Conservation (phyloP, 768 basidiomycete species). For the Cystobasidium ongulense region DNA sequence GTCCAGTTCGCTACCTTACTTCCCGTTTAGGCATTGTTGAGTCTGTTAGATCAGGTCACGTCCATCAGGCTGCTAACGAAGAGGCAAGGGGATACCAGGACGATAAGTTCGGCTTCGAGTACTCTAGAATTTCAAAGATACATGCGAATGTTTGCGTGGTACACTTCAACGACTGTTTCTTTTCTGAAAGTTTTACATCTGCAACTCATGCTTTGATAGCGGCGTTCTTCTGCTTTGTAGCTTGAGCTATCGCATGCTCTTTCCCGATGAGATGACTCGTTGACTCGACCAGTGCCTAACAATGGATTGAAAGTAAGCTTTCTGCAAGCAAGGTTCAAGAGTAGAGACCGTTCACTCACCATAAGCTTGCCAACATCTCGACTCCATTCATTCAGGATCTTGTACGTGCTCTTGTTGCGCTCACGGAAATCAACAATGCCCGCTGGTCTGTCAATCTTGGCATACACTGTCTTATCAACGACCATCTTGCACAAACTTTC, state of each 20-base stretch:
- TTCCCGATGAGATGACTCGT: constrained; percentile 60
- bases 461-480: constrained; percentile 84
- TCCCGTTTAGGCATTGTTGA: too few relatives aligned
- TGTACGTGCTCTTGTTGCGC: constrained; percentile 66
- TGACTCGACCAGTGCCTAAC: constrained; percentile 73
- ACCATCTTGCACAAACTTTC: constrained; percentile 81
- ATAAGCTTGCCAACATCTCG: constrained; percentile 89
- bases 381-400: constrained; percentile 97
- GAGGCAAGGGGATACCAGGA: too few relatives aligned
- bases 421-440: constrained; percentile 76
- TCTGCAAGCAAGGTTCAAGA: too few relatives aligned
- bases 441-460: constrained; percentile 81
- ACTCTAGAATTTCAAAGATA: background rate
- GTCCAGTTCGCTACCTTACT: too few relatives aligned
- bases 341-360: constrained; percentile 17
- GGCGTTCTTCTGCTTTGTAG: constrained; percentile 20
- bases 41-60: too few relatives aligned
- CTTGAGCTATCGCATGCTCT: constrained; percentile 38
- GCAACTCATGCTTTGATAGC: background rate
- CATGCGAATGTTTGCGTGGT: background rate
- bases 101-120: too few relatives aligned
- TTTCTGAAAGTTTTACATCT: background rate
- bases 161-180: background rate
- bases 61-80: too few relatives aligned
- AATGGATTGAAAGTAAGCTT: too few relatives aligned